Conservation (phyloP, 2,329 filamentous ascomycete genomes). For the Uncinocarpus reesii region DNA sequence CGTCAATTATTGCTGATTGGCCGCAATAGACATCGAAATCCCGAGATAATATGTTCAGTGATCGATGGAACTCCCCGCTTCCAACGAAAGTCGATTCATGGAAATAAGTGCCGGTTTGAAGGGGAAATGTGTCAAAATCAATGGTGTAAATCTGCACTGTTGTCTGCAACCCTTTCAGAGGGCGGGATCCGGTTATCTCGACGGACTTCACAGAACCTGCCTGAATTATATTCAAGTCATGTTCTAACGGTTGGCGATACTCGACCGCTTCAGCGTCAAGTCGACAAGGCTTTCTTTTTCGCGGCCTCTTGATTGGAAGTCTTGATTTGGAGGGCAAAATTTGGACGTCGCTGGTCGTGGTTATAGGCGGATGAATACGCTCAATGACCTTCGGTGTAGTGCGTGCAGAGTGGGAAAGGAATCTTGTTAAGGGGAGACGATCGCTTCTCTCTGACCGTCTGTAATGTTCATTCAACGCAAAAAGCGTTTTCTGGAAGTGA, state of each 20-base stretch:
- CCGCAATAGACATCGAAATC: slow-evolving; percentile 38
- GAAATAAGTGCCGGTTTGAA: slow-evolving; percentile 46
- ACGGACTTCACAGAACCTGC: slow-evolving; percentile 4
- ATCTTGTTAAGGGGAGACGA: slow-evolving; percentile 30
- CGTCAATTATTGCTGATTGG: slow-evolving; percentile 30
- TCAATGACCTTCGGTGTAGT: neutral
- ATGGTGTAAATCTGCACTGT: slow-evolving; percentile 42
- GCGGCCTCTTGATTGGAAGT: slow-evolving; percentile 6
- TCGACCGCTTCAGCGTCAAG: slow-evolving; percentile 39
- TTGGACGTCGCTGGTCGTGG: neutral
- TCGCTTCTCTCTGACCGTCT: slow-evolving; percentile 17
- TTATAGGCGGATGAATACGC: neutral
- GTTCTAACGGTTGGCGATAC: slow-evolving; percentile 35
- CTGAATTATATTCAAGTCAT: slow-evolving; percentile 17
- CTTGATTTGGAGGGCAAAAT: slow-evolving; percentile 12
- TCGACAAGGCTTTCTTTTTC: slow-evolving; percentile 36
- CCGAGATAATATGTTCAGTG: slow-evolving; percentile 33
- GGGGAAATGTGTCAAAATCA: slow-evolving; percentile 44
- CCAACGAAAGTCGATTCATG: slow-evolving; percentile 49
- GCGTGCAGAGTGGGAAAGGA: slow-evolving; percentile 22
- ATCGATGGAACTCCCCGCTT: slow-evolving; percentile 43
- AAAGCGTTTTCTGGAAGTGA: slow-evolving; percentile 27
- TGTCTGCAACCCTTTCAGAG: slow-evolving; percentile 36
- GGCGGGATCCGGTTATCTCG: neutral
- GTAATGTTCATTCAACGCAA: slow-evolving; percentile 26